Percentiles rank a stretch among this genome's conserved stretches.
Evolutionary conservation across 768 basidiomycete genomes (phyloP).

Genomic region (Crepidotus variabilis): DNA sequence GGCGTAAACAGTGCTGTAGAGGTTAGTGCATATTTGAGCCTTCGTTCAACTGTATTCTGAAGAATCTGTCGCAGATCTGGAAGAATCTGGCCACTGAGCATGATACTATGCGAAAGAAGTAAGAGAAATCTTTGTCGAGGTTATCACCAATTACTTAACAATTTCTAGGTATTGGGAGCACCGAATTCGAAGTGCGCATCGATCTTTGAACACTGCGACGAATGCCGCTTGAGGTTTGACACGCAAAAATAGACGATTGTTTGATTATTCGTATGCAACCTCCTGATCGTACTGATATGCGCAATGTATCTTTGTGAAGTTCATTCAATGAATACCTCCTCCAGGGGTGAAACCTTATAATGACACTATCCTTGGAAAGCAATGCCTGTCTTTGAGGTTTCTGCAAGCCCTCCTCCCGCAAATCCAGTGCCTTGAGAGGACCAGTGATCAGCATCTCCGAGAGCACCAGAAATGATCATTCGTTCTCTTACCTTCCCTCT

Average conservation of each 20-base stretch:
- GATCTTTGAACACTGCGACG: not conserved
- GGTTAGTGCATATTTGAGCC: constrained; percentile 28
- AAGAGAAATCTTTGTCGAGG: constrained; percentile 6
- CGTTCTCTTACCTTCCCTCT: constrained; percentile 73
- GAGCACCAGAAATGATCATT: not conserved
- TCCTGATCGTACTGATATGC: no score
- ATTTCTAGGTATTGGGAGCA: constrained; percentile 70
- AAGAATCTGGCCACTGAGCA: constrained; percentile 61
- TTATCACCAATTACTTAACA: not conserved
- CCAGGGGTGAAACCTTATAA: no score
- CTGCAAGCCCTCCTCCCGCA: constrained; percentile 92
- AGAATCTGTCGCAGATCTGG: constrained; percentile 51
- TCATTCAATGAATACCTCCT: no score
- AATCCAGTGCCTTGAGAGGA: constrained; percentile 74
- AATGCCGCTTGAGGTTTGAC: no score
- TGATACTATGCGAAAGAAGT: constrained; percentile 80
- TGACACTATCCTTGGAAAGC: constrained; percentile 74
- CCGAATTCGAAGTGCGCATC: constrained; percentile 51
- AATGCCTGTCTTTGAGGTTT: constrained; percentile 73
- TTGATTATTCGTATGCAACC: no score
- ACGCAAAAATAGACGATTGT: no score
- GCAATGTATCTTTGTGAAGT: no score
- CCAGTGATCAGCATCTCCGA: not conserved
- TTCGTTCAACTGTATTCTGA: constrained; percentile 3
- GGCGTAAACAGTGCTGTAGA: constrained; percentile 43